phyloP scores from a whole-genome alignment of 805 yeast genomes.

The Ogataea pignaliae region DNA sequence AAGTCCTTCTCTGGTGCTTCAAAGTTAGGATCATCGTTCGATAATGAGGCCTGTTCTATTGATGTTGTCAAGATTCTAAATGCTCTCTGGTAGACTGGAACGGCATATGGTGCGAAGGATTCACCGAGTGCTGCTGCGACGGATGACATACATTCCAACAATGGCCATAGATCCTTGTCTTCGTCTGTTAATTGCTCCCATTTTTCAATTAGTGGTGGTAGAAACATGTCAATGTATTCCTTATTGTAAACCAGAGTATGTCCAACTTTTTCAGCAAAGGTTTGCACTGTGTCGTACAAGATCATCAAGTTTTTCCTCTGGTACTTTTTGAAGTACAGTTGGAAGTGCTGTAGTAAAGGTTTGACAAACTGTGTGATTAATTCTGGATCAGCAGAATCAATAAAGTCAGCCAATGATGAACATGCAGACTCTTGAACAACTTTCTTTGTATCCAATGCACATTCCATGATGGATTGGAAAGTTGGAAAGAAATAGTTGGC shows the following conservation, averaged over 20 bases:
- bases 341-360: conserved; percentile 65
- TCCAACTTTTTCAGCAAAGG: conserved; percentile 77
- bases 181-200: conserved; percentile 76
- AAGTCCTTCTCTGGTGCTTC: conserved; percentile 87
- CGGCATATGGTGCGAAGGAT: conserved; percentile 82
- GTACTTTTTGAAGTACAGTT: conserved; percentile 69
- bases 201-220: conserved; percentile 78
- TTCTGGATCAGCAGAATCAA: conserved; percentile 67
- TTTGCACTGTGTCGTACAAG: conserved; percentile 85
- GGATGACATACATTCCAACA: conserved; percentile 87
- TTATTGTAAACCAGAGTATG: conserved; percentile 49
- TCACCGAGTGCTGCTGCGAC: conserved; percentile 87
- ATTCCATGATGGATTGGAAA: conserved; percentile 65
- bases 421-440: conserved; percentile 96
- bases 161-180: conserved; percentile 85
- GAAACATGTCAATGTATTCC: conserved; percentile 51
- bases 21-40: conserved; percentile 59
- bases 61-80: conserved; percentile 62
- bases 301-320: conserved; percentile 78
- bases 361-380: conserved; percentile 59
- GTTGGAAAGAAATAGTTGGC: conserved; percentile 72
- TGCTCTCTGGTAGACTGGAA: conserved; percentile 79
- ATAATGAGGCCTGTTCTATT: conserved; percentile 60
- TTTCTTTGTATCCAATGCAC: conserved; percentile 78
- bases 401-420: conserved; percentile 76